Conservation (phyloP, 768 basidiomycete genomes). For the Russula olivacea region DNA sequence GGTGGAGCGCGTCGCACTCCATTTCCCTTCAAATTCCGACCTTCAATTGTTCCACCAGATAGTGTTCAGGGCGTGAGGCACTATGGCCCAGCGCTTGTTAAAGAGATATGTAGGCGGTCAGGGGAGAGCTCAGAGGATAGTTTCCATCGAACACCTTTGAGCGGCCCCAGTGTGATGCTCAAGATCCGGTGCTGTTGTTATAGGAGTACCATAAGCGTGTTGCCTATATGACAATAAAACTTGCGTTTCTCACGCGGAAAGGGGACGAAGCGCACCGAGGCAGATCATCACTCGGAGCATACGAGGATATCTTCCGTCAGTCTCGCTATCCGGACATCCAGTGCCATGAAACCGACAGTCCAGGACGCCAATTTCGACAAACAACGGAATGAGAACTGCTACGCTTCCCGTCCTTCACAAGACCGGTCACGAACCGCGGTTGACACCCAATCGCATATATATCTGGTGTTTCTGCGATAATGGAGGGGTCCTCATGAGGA, state of each 20-base stretch:
- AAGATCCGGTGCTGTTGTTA: neutral
- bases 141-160: neutral
- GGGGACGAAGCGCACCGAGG: neutral
- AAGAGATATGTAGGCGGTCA: too few species aligned
- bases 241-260: neutral
- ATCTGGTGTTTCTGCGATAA: constrained; percentile 79
- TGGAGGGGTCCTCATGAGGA: constrained; percentile 85
- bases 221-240: neutral
- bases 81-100: too few species aligned
- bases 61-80: too few species aligned
- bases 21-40: too few species aligned
- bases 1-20: too few species aligned
- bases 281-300: neutral
- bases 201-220: neutral
- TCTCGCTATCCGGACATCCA: constrained; percentile 20
- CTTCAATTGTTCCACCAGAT: too few species aligned
- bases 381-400: constrained; percentile 21
- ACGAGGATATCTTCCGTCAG: constrained; percentile 12
- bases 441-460: constrained; percentile 90
- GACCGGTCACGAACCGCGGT: constrained; percentile 67
- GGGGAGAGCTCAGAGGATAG: too few species aligned
- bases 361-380: constrained; percentile 20
- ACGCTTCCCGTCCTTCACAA: constrained; percentile 43
- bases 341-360: constrained; percentile 21
- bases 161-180: neutral